These are phyloP conservation scores for Aspergillus ellipticus DNA, from an alignment of 495 filamentous ascomycete genomes.

Conservation along the genomic window DNA sequence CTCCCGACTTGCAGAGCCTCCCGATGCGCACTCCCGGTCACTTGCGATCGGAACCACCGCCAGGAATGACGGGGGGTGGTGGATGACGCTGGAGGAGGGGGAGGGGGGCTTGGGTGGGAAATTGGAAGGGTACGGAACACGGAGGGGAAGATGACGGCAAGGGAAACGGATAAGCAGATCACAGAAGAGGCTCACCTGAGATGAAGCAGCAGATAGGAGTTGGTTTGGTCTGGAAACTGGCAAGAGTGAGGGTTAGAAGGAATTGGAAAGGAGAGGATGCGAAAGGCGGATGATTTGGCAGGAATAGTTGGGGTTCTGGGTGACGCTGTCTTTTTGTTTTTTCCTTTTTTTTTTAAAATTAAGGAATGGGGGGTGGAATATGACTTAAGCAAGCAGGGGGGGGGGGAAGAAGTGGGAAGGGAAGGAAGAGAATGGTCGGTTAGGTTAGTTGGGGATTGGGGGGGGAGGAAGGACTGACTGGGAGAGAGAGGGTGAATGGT, in stretches of 20 bases:
- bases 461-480: background rate
- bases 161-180: conserved; percentile 1
- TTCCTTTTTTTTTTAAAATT: background rate
- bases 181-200: conserved; percentile 6
- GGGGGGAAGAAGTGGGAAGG: conserved; percentile 2
- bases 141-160: conserved; percentile 9
- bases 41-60: conserved; percentile 5
- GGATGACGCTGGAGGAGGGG: conserved; percentile 14
- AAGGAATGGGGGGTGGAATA: conserved; percentile 2
- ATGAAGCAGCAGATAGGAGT: background rate
- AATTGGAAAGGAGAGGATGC: conserved; percentile 1
- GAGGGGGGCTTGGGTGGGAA: too few species aligned
- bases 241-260: background rate
- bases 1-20: conserved; percentile 1
- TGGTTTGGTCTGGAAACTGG: background rate
- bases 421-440: background rate
- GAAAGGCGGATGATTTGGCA: background rate
- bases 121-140: background rate
- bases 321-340: background rate
- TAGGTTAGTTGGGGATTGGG: conserved; percentile 10
- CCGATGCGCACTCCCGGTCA: background rate
- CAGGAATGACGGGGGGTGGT: conserved; percentile 2
- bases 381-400: conserved; percentile 19
- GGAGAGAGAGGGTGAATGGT: conserved; percentile 3
- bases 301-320: background rate